A percentile compares a stretch with the other conserved stretches of the same genome.
These are phyloP conservation scores for Melocanna baccifera DNA, from an alignment of 176 grass and related monocot genomes.

Conservation along the genomic window DNA sequence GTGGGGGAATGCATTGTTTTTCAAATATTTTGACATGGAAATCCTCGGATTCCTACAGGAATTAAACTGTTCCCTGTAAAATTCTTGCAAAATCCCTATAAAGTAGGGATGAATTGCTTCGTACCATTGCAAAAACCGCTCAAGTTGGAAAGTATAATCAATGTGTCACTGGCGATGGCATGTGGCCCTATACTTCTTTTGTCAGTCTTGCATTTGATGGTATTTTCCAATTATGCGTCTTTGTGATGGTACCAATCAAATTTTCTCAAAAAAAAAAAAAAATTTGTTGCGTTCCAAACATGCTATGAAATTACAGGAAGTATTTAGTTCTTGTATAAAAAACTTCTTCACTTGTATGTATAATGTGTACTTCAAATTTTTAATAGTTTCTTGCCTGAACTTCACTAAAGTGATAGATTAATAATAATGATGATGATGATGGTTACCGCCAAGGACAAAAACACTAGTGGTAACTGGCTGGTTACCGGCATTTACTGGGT, in stretches of 20 bases:
- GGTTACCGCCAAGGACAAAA: too few species aligned
- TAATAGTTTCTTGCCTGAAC: too few species aligned
- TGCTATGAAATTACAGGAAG: constrained; percentile 48
- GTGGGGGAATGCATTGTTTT: not conserved
- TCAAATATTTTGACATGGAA: not conserved
- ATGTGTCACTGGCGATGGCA: not conserved
- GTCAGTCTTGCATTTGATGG: not conserved
- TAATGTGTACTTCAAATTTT: too few species aligned
- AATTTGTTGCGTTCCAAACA: not conserved
- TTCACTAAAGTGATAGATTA: too few species aligned
- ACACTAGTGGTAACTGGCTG: too few species aligned
- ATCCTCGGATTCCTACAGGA: not conserved
- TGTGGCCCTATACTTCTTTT: not conserved
- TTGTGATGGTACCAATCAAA: not conserved
- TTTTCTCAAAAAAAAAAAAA: not conserved
- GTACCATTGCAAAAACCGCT: not conserved
- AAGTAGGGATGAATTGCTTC: not conserved
- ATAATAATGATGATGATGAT: too few species aligned
- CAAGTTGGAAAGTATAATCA: not conserved
- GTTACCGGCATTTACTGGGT: too few species aligned
- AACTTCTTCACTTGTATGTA: too few species aligned
- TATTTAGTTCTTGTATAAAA: too few species aligned
- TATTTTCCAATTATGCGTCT: constrained; percentile 8
- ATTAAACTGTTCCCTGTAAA: not conserved
- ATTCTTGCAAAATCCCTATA: not conserved